A percentile compares a stretch with the other conserved stretches of the same genome.
Conservation (phyloP, 139 green algal genomes). For the Chlamydomonas applanata region DNA sequence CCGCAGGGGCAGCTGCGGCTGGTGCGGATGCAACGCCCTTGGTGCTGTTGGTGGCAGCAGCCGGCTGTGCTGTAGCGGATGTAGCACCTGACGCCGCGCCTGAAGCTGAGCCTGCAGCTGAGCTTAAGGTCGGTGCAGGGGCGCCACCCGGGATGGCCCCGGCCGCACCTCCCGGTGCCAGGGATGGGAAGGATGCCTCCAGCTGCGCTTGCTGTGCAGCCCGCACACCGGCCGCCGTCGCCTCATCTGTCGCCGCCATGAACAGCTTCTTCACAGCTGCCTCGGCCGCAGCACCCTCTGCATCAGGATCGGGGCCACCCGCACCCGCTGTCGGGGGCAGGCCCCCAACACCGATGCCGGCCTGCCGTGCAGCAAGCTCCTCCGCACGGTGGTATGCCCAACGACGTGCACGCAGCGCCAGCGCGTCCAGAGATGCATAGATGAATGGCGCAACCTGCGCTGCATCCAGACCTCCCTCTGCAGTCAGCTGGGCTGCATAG, state of each 20-base stretch:
- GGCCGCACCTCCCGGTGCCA: conserved; percentile 2
- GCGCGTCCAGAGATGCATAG: conserved; percentile 63
- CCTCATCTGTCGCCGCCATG: conserved; percentile 19
- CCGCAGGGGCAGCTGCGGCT: no score
- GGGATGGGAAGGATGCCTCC: conserved; percentile 24
- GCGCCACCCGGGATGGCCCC: no score
- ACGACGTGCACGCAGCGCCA: conserved; percentile 56
- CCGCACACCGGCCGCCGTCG: conserved; percentile 1
- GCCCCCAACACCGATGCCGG: neutral
- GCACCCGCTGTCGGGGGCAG: neutral
- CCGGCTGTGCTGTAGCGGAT: no score
- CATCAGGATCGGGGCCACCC: conserved; percentile 6
- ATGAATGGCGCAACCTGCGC: conserved; percentile 59
- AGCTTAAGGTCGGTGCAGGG: no score
- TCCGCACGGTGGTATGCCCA: conserved; percentile 46
- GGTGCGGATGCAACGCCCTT: no score
- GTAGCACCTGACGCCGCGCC: no score
- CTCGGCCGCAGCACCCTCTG: conserved; percentile 26
- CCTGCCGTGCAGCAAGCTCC: neutral
- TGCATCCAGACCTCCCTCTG: conserved; percentile 47
- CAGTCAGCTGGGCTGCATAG: conserved; percentile 46
- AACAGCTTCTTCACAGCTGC: conserved; percentile 37
- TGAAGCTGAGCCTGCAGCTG: no score
- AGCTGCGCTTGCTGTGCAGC: conserved; percentile 9
- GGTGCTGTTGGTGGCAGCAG: no score